A percentile compares a stretch with the other conserved stretches of the same genome.
phyloP scores from a whole-genome alignment of 129 eudicot species.

The Logfia minima region DNA sequence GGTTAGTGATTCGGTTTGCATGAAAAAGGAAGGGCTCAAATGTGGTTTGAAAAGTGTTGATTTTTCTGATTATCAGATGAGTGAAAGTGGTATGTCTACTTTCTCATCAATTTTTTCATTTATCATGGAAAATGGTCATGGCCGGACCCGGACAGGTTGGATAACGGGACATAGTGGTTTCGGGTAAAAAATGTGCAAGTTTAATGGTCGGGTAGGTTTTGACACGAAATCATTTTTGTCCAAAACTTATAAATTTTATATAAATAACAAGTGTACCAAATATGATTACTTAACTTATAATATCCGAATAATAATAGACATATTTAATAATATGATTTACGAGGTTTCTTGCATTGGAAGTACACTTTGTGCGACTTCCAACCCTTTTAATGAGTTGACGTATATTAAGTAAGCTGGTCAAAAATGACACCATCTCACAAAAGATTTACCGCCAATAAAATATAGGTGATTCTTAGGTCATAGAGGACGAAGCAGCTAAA shows the following conservation, averaged over 20 bases:
- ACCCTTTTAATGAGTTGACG: not conserved
- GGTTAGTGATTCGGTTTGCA: conserved; percentile 51
- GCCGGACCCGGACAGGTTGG: not conserved
- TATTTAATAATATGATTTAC: not conserved
- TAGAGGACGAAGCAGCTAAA: conserved; percentile 91
- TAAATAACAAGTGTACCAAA: not conserved
- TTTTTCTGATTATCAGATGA: conserved; percentile 79
- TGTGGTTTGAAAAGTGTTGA: conserved; percentile 81
- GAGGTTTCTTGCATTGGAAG: not conserved
- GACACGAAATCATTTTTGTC: not conserved
- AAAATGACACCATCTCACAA: not conserved
- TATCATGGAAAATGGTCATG: not conserved
- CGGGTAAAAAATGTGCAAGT: not conserved
- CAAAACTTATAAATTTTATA: not conserved
- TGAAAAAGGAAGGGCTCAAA: conserved; percentile 77
- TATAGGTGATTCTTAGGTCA: conserved; percentile 76
- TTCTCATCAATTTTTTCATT: not conserved
- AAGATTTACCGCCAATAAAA: conserved; percentile 24
- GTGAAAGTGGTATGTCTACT: conserved; percentile 71
- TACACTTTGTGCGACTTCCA: not conserved
- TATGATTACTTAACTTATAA: not conserved
- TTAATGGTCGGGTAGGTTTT: not conserved
- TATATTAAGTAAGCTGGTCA: not conserved
- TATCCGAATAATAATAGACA: not conserved
- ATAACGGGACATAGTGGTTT: not conserved